Evolutionary conservation across 371 early-diverging fungal genomes (phyloP), one percentile per base, ranked within the genome.

Genomic region (Mucor saturninus): DNA sequence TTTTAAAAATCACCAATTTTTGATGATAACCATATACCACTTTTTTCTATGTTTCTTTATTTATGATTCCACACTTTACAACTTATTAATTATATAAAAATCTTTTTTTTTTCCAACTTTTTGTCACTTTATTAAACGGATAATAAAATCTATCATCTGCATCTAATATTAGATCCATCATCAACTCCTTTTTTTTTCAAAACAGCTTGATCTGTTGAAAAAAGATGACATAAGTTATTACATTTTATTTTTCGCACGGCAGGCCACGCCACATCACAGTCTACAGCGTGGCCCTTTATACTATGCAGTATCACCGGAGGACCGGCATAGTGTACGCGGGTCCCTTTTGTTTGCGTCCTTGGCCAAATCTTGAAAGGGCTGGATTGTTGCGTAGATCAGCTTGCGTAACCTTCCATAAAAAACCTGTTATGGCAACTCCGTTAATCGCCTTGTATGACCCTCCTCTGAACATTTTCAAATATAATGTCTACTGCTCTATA

Each of bases 61-160:
- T 43, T 43, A 43, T 43, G 43, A 43, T 43, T 43, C 43, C 43
- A 3, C 43, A 40, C 43, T 14, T 43, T 43, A 43, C 43, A 43
- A 43, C 43, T 43, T 43, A 43, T n/a, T 43, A 4, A n/a, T 14
- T 14, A 35, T 35, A 35, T 35, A 35, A 35, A 35, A 35, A 35
- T 5, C 14, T 14, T 14, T 43, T 14, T 43, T 43, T 40, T 40
- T 40, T 40, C 14, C 13, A n/a, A 43, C n/a, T 15, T 43, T 13
- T 14, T 2, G 10, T 43, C 15, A 43, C 43, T 43, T 14, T 14
- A n/a, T 43, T 43, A 43, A 43, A 14, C 10, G 5, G 43, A n/a
- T 43, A 2, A 14, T 21, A 21, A 21, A 21, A 21, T 21, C 21
- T 21, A 21, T 14, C 15, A 14, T 4, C 15, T 43, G 43, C 5